A percentile compares a stretch with the other conserved stretches of the same genome.
Conservation (phyloP, 1,284 basidiomycete species). For the Ceratorhiza oryzae-sativae region DNA sequence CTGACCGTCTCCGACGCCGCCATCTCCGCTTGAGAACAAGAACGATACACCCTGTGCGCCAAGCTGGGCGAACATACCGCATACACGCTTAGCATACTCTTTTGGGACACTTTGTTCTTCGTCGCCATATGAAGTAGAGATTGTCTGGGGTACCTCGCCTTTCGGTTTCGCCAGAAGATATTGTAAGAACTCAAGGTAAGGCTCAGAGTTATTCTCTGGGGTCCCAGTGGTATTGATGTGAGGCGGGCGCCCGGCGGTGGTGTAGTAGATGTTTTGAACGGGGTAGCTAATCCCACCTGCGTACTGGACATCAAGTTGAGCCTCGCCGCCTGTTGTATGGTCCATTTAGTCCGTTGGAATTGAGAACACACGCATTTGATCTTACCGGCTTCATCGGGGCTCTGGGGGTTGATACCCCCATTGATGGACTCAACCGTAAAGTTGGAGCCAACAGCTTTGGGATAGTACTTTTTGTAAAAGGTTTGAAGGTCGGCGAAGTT, state of each 20-base stretch:
- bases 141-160: slow-evolving; percentile 59
- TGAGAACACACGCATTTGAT: neutral
- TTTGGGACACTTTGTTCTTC: slow-evolving; percentile 71
- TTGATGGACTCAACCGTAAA: slow-evolving; percentile 59
- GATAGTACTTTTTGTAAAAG: slow-evolving; percentile 60
- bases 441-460: slow-evolving; percentile 56
- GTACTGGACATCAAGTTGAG: slow-evolving; percentile 66
- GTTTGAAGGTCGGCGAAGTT: slow-evolving; percentile 62
- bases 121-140: slow-evolving; percentile 73
- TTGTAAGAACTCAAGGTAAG: slow-evolving; percentile 70
- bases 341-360: slow-evolving; percentile 18
- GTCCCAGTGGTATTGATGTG: slow-evolving; percentile 59
- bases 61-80: slow-evolving; percentile 68
- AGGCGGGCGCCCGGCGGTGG: slow-evolving; percentile 67
- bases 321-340: slow-evolving; percentile 60
- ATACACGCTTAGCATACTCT: slow-evolving; percentile 67
- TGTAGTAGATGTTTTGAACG: slow-evolving; percentile 62
- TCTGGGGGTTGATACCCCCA: slow-evolving; percentile 49
- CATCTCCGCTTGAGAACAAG: slow-evolving; percentile 70
- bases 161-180: slow-evolving; percentile 54
- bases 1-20: slow-evolving; percentile 68
- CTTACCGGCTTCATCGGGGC: slow-evolving; percentile 30
- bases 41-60: slow-evolving; percentile 70
- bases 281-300: slow-evolving; percentile 61
- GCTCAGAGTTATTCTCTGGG: slow-evolving; percentile 64